phyloP scores from a whole-genome alignment of 495 filamentous ascomycete species.

The Terfezia boudieri region DNA sequence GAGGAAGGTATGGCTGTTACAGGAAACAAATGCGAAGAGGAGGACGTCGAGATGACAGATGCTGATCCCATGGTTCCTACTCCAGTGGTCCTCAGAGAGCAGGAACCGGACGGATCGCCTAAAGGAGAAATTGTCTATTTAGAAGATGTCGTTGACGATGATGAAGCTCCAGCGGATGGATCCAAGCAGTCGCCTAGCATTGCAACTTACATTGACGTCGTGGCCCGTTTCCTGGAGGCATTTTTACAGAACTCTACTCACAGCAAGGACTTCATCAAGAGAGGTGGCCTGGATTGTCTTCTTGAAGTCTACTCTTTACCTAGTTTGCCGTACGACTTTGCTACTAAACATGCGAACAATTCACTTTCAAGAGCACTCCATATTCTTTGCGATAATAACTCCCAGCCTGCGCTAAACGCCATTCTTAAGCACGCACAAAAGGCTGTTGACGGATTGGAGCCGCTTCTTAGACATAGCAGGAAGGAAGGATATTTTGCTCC shows the following conservation, averaged over 20 bases:
- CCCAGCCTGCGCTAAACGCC: slow-evolving; percentile 60
- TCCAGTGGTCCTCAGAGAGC: slow-evolving; percentile 5
- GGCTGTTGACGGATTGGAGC: slow-evolving; percentile 41
- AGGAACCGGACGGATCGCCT: slow-evolving; percentile 9
- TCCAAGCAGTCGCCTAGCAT: slow-evolving; percentile 25
- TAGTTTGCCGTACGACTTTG: slow-evolving; percentile 53
- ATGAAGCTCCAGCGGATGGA: slow-evolving; percentile 14
- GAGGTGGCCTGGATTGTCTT: slow-evolving; percentile 62
- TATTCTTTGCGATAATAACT: slow-evolving; percentile 58
- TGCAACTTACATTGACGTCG: slow-evolving; percentile 48
- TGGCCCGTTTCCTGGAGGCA: slow-evolving; percentile 50
- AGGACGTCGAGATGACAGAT: slow-evolving; percentile 38
- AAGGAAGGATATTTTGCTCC: slow-evolving; percentile 42
- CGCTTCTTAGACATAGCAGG: slow-evolving; percentile 33
- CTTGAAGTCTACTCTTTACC: slow-evolving; percentile 62
- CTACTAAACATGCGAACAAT: slow-evolving; percentile 37
- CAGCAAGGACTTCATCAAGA: slow-evolving; percentile 51
- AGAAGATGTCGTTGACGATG: slow-evolving; percentile 26
- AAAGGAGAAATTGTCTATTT: slow-evolving; percentile 16
- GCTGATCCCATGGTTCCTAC: slow-evolving; percentile 18
- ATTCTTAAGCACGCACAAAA: slow-evolving; percentile 49
- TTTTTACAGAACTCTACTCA: slow-evolving; percentile 58
- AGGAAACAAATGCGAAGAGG: slow-evolving; percentile 22
- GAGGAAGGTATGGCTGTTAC: slow-evolving; percentile 9
- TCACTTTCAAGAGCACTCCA: slow-evolving; percentile 53